Evolutionary conservation across 805 yeast genomes (phyloP).

Genomic region (Candida nonsorbophila): DNA sequence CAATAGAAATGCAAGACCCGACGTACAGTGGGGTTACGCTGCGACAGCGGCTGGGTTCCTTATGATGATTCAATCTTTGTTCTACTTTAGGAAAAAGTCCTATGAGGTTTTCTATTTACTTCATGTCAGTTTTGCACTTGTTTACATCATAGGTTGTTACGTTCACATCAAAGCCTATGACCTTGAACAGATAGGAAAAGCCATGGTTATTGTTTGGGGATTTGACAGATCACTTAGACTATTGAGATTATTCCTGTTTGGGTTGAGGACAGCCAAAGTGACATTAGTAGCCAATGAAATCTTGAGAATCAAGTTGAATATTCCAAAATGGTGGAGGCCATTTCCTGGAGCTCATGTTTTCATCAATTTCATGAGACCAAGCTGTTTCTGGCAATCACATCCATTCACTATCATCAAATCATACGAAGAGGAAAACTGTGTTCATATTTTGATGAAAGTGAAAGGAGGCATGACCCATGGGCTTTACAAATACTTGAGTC

Average conservation of each 20-base stretch:
- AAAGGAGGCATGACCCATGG: slow-evolving; percentile 23
- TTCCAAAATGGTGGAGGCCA: slow-evolving; percentile 49
- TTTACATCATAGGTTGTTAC: slow-evolving; percentile 41
- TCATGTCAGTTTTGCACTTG: slow-evolving; percentile 50
- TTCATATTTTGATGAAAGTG: slow-evolving; percentile 21
- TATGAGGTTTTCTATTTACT: slow-evolving; percentile 48
- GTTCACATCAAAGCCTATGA: slow-evolving; percentile 39
- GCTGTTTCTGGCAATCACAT: slow-evolving; percentile 57
- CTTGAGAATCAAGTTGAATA: slow-evolving; percentile 41
- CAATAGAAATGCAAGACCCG: slow-evolving; percentile 17
- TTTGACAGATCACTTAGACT: slow-evolving; percentile 57
- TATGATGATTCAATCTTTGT: slow-evolving; percentile 38
- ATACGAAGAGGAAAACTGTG: slow-evolving; percentile 13
- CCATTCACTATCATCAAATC: slow-evolving; percentile 47
- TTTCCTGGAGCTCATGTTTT: slow-evolving; percentile 59
- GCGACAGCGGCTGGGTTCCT: slow-evolving; percentile 27
- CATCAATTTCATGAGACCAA: slow-evolving; percentile 39
- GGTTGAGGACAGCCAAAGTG: slow-evolving; percentile 46
- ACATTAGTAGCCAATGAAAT: slow-evolving; percentile 35
- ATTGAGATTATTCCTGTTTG: slow-evolving; percentile 50
- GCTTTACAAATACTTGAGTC: slow-evolving; percentile 10
- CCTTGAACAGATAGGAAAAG: slow-evolving; percentile 30
- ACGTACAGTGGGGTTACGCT: slow-evolving; percentile 23
- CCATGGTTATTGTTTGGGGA: slow-evolving; percentile 60
- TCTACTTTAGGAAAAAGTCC: slow-evolving; percentile 36